Evolutionary conservation across 148 eudicot species (phyloP).

Genomic region (Spergularia bocconei): DNA sequence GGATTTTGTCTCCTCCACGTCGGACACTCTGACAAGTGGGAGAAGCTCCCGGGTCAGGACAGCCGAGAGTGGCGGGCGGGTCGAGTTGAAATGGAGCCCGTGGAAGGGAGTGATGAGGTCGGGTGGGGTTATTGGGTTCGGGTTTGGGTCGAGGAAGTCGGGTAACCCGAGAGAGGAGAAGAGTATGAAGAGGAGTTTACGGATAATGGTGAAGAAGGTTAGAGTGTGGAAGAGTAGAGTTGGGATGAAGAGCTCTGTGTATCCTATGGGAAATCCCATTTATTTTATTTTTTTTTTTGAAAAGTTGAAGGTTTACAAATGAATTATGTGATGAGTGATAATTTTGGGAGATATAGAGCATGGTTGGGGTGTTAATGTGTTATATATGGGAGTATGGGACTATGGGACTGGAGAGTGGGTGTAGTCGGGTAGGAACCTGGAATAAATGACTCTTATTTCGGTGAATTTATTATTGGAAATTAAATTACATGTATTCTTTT

Average conservation of each 20-base stretch:
- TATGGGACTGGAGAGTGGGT: too few relatives aligned
- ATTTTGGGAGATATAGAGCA: not conserved
- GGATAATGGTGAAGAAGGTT: slow-evolving; percentile 18
- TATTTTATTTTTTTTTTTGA: not conserved
- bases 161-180: slow-evolving; percentile 22
- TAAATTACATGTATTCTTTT: too few relatives aligned
- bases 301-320: not conserved
- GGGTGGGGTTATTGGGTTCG: not conserved
- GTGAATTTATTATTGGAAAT: too few relatives aligned
- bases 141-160: slow-evolving; percentile 20
- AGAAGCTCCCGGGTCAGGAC: slow-evolving; percentile 30
- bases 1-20: slow-evolving; percentile 6
- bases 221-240: slow-evolving; percentile 35
- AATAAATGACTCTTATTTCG: too few relatives aligned
- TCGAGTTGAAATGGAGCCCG: not conserved
- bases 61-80: slow-evolving; percentile 17
- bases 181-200: slow-evolving; percentile 22
- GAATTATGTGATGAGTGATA: not conserved
- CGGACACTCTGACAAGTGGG: slow-evolving; percentile 17
- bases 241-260: slow-evolving; percentile 35
- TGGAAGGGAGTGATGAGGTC: not conserved
- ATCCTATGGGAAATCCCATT: slow-evolving; percentile 38
- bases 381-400: too few relatives aligned
- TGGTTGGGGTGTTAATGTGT: not conserved
- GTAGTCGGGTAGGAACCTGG: too few relatives aligned